Evolutionary conservation across 177 flowering plant species (phyloP), one percentile per base, ranked within the genome.

Genomic region (Vitis hybrid): DNA sequence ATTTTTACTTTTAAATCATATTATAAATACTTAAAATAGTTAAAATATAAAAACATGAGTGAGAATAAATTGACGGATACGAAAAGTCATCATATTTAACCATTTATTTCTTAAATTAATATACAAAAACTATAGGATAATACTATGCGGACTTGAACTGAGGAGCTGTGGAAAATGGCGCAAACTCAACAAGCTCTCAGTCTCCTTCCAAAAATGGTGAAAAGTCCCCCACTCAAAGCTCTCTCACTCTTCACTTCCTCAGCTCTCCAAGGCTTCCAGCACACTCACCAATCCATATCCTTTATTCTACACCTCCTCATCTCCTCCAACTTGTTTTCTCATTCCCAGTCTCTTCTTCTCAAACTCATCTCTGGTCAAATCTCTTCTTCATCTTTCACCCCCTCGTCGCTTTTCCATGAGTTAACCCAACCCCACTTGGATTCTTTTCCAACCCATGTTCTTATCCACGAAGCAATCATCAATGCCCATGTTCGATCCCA

Each of bases 211-310:
- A 86, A 74, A 70, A 74, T 89, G 84, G 80, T 87, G 83, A 89
- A 89, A 77, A 48, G 13, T 73, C 96, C 96, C 22, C 93, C 93
- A 12, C 68, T 74, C 15, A 75, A 81, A 74, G 88, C 93, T 1
- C 76, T 85, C 60, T 81, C 88, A 1, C 70, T 90, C 75, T 84
- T 86, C 82, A 72, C 81, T 53, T 68, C 86, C 10, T 77, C 84
- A 55, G 75, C 65, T n/a, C 53, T 67, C 5, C 72, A 82, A 60
- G 81, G 80, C 51, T 58, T 81, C 31, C 81, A 79, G 14, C 87
- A 82, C 72, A 78, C 86, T 59, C 76, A 64, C 26, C 71, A 81
- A 0, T 76, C 90, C 51, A 57, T 84, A 12, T 71, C 83, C 15
- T 51, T 76, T 19, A 71, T 78, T 58, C 72, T 90, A 5, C 77